Base-by-base conservation (phyloP, 257 asterid species). In the Capsicum baccatum region DNA sequence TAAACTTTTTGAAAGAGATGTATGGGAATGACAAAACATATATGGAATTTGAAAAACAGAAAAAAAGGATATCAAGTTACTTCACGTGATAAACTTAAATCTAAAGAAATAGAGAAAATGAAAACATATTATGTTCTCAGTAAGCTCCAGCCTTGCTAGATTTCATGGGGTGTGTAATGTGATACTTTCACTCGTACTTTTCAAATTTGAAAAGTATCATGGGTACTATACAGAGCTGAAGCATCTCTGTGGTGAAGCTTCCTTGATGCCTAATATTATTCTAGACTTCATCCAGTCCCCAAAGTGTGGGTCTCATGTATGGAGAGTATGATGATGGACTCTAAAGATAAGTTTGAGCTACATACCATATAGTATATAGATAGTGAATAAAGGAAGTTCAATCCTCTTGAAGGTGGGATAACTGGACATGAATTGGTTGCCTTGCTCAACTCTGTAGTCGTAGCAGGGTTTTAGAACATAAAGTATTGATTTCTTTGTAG, bases 1-100 rank as follows among this genome's bases (percentile, higher is more conserved):
- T 66, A 66, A 26, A 66, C 15, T 33, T 66, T 44, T 66, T 66
- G 47, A 66, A 66, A 66, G 73, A 64, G 70, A 64, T 21, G 44
- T 26, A 64, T 64, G 44, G 70, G 44, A 66, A 13, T 4, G 48
- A 66, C 73, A 33, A 66, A 26, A 66, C 73, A 33, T 66, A 66
- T 66, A 5, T 66, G 15, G 44, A 12, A 64, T 33, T 66, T 33
- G 12, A 21, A 26, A 63, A 21, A 21, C 35, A 63, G 6, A 21
- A 44, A 63, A 63, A 63, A 26, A 26, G 33, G 33, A 26, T 26
- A 21, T 63, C 3, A 21, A 21, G 16, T 63, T 21, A 21, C 69
- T 63, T 63, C 10, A 21, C 16, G 39, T 63, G 69, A 10, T 63
- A 63, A 21, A 63, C 69, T 26, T 26, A 26, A 26, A 26, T 26